A percentile compares a stretch with the other conserved stretches of the same genome.
These are phyloP conservation scores for Solanum infundibuliforme DNA, from an alignment of 257 asterid genomes.

Conservation along the genomic window DNA sequence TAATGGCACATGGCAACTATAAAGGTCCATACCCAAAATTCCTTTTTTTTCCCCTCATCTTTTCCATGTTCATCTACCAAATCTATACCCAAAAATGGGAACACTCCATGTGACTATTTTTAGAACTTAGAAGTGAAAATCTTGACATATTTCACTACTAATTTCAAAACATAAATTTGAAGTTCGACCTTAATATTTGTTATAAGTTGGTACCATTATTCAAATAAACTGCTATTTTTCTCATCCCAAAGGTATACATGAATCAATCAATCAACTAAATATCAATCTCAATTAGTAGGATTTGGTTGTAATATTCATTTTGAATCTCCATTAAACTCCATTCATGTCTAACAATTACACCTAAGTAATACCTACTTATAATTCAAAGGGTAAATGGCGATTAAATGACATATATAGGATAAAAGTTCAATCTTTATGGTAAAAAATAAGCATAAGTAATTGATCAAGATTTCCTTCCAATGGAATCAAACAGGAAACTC, in stretches of 20 bases:
- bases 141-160: not conserved
- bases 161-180: not conserved
- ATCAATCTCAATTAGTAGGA: not conserved
- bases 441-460: not conserved
- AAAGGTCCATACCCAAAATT: conserved; percentile 9
- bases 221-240: not conserved
- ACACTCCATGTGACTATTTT: not conserved
- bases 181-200: not conserved
- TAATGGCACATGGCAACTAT: conserved; percentile 8
- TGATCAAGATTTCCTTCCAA: not conserved
- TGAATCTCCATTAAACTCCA: not conserved
- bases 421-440: not conserved
- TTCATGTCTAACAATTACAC: not conserved
- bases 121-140: not conserved
- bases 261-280: not conserved
- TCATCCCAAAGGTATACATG: not conserved
- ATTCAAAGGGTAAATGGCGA: not conserved
- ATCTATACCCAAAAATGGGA: not conserved
- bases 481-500: conserved; percentile 3
- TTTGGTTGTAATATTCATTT: not conserved
- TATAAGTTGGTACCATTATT: not conserved
- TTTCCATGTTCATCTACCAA: not conserved
- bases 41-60: not conserved
- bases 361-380: not conserved
- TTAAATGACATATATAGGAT: not conserved